A percentile compares a stretch with the other conserved stretches of the same genome.
Conservation (phyloP, 2,329 filamentous ascomycete genomes). For the Alternaria rosae region DNA sequence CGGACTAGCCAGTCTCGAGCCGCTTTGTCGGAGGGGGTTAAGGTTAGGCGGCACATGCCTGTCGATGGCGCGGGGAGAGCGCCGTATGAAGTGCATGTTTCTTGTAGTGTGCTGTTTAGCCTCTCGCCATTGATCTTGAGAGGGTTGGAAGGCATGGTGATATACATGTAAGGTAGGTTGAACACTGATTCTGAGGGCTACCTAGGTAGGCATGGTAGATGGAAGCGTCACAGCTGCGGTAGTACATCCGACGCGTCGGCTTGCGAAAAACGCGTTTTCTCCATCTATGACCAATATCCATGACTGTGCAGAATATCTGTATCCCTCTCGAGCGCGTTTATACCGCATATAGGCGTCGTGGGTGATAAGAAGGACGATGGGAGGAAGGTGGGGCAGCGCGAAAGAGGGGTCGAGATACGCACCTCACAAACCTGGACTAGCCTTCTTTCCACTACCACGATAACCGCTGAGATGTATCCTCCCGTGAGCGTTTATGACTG, state of each 20-base stretch:
- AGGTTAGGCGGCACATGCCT: constrained; percentile 76
- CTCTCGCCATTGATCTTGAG: constrained; percentile 34
- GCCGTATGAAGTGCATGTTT: constrained; percentile 39
- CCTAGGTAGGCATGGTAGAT: not conserved
- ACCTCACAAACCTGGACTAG: constrained; percentile 27
- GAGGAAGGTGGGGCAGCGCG: constrained; percentile 18
- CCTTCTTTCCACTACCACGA: constrained; percentile 11
- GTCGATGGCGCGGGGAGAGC: constrained; percentile 52
- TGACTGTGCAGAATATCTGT: constrained; percentile 18
- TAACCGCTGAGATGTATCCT: constrained; percentile 7
- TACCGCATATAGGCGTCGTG: constrained; percentile 7
- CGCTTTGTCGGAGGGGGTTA: constrained; percentile 51
- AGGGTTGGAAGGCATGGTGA: constrained; percentile 7
- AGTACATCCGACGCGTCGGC: constrained; percentile 6
- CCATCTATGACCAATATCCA: constrained; percentile 18
- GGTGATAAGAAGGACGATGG: constrained; percentile 29
- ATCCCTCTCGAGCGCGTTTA: constrained; percentile 4
- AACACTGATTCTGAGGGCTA: not conserved
- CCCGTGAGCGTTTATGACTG: not conserved
- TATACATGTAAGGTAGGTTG: not conserved
- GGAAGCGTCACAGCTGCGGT: not conserved
- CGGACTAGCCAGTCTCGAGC: constrained; percentile 41
- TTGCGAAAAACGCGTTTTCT: constrained; percentile 13
- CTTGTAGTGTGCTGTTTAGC: constrained; percentile 33
- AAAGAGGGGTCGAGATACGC: constrained; percentile 38